phyloP scores from a whole-genome alignment of 164 flowering plant species.

The Nymphaea colorata region DNA sequence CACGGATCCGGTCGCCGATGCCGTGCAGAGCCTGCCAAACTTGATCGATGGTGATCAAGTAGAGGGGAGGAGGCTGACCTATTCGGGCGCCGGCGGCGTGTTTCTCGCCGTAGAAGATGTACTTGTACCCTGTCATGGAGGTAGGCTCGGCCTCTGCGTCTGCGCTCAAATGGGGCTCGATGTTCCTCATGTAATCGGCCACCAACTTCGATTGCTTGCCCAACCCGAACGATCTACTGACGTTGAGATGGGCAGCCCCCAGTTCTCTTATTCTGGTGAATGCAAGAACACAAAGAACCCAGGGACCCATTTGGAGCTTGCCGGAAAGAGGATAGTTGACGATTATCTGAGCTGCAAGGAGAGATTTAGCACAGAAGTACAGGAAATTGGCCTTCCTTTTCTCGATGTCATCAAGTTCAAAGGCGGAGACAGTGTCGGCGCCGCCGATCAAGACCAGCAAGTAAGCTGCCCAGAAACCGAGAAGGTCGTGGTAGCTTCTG shows the following conservation, averaged over 20 bases:
- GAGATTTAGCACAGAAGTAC: not conserved
- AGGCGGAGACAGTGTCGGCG: not conserved
- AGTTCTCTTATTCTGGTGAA: not conserved
- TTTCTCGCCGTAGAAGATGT: not conserved
- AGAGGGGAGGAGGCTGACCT: not conserved
- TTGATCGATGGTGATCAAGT: not conserved
- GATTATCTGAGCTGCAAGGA: not conserved
- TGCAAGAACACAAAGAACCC: not conserved
- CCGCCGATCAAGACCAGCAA: not conserved
- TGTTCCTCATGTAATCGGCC: not conserved
- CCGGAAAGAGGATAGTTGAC: not conserved
- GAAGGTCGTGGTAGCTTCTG: not conserved
- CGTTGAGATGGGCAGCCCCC: not conserved
- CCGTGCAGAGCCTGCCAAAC: not conserved
- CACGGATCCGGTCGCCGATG: no score
- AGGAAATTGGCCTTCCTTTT: not conserved
- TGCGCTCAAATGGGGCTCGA: not conserved
- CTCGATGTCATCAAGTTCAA: not conserved
- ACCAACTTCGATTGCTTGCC: not conserved
- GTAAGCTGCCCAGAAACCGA: not conserved
- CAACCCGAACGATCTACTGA: not conserved
- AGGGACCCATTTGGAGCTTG: not conserved
- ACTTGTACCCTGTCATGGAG: slow-evolving; percentile 2
- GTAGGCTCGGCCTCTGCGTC: not conserved
- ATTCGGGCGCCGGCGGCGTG: not conserved